Conservation (phyloP, 768 basidiomycete species). For the Tricholoma terreum region DNA sequence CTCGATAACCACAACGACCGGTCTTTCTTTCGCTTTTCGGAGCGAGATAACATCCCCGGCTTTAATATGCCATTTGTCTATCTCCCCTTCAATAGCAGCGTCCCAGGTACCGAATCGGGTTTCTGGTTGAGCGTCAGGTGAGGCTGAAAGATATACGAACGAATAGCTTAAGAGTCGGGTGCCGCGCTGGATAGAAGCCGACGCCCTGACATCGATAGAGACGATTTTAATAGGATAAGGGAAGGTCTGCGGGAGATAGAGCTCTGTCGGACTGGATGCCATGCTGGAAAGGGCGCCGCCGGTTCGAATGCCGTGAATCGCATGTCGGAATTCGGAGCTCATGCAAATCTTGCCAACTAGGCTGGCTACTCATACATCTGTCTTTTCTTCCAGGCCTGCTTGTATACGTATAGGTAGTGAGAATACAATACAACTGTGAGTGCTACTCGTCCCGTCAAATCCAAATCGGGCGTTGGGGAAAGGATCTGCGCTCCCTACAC, state of each 20-base stretch:
- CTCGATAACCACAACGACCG: conserved; percentile 70
- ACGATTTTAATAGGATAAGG: conserved; percentile 86
- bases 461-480: no score
- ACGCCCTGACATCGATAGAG: conserved; percentile 53
- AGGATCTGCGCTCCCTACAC: no score
- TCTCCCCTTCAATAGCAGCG: conserved; percentile 73
- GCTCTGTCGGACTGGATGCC: conserved; percentile 66
- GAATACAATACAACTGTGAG: no score
- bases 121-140: conserved; percentile 50
- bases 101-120: conserved; percentile 91
- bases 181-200: conserved; percentile 58
- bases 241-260: conserved; percentile 72
- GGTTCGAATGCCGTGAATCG: conserved; percentile 21
- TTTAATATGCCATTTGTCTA: conserved; percentile 69
- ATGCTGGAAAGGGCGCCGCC: conserved; percentile 26
- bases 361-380: no score
- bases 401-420: no score
- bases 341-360: no score
- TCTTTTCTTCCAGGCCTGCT: no score
- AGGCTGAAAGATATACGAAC: conserved; percentile 55
- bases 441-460: no score
- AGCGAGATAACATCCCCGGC: conserved; percentile 62
- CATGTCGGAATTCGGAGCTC: conserved; percentile 3
- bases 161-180: conserved; percentile 82
- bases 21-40: conserved; percentile 54